These are phyloP conservation scores for Schoenoplectus tabernaemontani DNA, from an alignment of 202 grass and related monocot genomes.

Conservation along the genomic window DNA sequence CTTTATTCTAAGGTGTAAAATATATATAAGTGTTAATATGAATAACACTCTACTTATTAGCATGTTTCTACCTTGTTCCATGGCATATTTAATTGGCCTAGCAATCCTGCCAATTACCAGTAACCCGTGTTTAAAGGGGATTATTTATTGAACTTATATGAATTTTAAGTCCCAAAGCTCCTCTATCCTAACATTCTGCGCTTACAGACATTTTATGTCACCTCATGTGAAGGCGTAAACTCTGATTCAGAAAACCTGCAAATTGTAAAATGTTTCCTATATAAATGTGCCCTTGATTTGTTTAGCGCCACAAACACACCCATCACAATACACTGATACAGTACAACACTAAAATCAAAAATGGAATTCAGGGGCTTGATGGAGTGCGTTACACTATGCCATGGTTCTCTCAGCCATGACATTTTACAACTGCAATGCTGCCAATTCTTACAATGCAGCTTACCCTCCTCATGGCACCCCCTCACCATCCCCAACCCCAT, in stretches of 20 bases:
- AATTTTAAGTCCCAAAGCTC: background rate
- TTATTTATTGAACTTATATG: background rate
- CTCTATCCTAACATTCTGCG: background rate
- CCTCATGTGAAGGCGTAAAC: slow-evolving; percentile 1
- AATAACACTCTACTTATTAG: background rate
- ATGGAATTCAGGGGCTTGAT: background rate
- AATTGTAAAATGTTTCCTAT: background rate
- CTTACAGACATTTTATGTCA: slow-evolving; percentile 9
- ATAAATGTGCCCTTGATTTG: background rate
- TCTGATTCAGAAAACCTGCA: background rate
- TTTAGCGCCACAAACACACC: background rate
- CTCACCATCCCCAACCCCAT: background rate
- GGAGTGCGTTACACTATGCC: background rate
- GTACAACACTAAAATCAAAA: background rate
- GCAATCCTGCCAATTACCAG: background rate
- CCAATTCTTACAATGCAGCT: too few species aligned
- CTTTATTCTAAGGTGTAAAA: too few species aligned
- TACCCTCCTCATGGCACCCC: background rate
- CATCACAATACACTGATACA: background rate
- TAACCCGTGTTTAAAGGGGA: slow-evolving; percentile 1
- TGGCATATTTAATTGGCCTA: background rate
- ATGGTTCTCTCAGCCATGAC: background rate
- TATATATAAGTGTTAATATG: too few species aligned
- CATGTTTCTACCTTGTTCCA: background rate
- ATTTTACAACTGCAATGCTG: background rate